Evolutionary conservation across 345 rosid genomes (phyloP).

Genomic region (Populus nigra): DNA sequence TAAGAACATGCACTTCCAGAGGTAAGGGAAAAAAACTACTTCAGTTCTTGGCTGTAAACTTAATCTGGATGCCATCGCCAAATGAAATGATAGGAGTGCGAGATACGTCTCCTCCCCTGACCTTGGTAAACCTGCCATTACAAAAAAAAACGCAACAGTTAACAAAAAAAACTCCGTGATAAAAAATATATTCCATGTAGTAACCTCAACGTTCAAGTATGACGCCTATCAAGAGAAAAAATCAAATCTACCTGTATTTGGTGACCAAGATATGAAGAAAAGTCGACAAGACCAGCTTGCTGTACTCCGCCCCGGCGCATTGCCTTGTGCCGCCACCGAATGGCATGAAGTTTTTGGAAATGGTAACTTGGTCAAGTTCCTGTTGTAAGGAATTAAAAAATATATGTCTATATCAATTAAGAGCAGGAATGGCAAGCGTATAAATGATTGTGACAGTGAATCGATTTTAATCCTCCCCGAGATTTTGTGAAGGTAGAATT

Average conservation of each 20-base stretch:
- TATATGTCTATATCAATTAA: background rate
- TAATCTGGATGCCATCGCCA: background rate
- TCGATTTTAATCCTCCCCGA: background rate
- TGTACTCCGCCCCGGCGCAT: slow-evolving; percentile 44
- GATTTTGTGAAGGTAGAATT: background rate
- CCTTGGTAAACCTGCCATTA: background rate
- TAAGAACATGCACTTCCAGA: background rate
- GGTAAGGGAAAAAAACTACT: background rate
- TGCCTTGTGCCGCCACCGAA: slow-evolving; percentile 52
- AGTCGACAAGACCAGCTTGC: slow-evolving; percentile 36
- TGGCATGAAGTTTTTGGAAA: slow-evolving; percentile 42
- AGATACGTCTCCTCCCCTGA: background rate
- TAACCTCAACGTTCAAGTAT: background rate
- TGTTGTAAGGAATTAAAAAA: slow-evolving; percentile 7
- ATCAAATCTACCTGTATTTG: background rate
- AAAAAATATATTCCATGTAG: background rate
- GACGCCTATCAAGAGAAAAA: background rate
- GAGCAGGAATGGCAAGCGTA: background rate
- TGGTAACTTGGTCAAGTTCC: slow-evolving; percentile 8
- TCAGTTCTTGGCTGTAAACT: background rate
- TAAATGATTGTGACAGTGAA: background rate
- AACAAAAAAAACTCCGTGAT: background rate
- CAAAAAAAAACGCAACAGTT: background rate
- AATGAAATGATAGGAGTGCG: background rate
- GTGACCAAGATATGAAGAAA: slow-evolving; percentile 38